phyloP scores from a whole-genome alignment of 78 protist species.

The Dictyostelium discoideum region DNA sequence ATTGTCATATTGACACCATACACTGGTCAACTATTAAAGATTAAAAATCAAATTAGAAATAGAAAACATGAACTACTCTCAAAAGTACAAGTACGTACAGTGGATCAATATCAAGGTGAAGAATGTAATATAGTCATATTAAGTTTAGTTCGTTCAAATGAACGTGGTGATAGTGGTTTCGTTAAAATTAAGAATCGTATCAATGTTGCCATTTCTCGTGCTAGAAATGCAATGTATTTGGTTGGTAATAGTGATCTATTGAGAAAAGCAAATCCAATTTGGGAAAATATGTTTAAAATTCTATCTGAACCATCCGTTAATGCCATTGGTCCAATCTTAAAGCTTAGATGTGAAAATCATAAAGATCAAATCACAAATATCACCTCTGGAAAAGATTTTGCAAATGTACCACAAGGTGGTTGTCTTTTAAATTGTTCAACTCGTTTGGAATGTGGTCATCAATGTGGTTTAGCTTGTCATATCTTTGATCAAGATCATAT shows the following conservation, averaged over 20 bases:
- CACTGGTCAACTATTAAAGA: constrained; percentile 87
- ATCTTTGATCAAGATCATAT: constrained; percentile 37
- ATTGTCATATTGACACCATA: constrained; percentile 90
- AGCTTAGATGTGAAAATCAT: constrained; percentile 38
- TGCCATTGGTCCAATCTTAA: neutral
- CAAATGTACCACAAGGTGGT: constrained; percentile 81
- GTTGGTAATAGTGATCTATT: constrained; percentile 75
- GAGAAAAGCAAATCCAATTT: neutral
- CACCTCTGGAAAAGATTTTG: constrained; percentile 29
- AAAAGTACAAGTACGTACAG: constrained; percentile 75
- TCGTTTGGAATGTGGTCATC: constrained; percentile 78
- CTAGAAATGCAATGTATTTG: constrained; percentile 84
- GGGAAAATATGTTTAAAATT: constrained; percentile 19
- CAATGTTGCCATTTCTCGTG: constrained; percentile 90
- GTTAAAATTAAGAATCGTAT: constrained; percentile 75
- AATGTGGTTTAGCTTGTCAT: constrained; percentile 81
- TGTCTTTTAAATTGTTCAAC: constrained; percentile 54
- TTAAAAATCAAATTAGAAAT: neutral
- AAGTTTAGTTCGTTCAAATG: constrained; percentile 85
- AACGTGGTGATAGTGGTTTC: constrained; percentile 82
- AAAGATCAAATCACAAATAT: neutral
- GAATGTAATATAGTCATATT: constrained; percentile 84
- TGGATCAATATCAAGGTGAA: constrained; percentile 95
- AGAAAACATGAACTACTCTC: neutral
- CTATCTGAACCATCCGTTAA: neutral